These are phyloP conservation scores for Kazachstania taianensis DNA, from an alignment of 805 yeast species.

Conservation along the genomic window DNA sequence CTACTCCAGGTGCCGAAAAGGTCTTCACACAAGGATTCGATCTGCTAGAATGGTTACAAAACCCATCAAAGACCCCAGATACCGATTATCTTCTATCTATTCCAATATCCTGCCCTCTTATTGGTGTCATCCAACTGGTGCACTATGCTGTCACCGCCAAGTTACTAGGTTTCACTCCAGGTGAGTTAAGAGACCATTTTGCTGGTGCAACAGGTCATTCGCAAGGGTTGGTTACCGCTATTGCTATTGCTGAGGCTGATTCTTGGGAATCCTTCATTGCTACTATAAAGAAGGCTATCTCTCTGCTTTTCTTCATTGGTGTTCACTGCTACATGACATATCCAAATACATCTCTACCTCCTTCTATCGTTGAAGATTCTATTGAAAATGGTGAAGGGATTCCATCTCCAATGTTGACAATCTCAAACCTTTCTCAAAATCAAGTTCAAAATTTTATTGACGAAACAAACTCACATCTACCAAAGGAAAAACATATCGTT, in stretches of 20 bases:
- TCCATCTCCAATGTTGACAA: conserved; percentile 95
- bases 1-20: conserved; percentile 70
- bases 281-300: conserved; percentile 66
- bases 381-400: conserved; percentile 90
- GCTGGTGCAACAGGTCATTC: conserved; percentile 82
- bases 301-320: conserved; percentile 86
- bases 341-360: conserved; percentile 91
- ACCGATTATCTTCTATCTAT: conserved; percentile 79
- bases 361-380: conserved; percentile 84
- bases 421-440: conserved; percentile 73
- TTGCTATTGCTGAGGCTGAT: conserved; percentile 73
- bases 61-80: conserved; percentile 82
- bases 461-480: conserved; percentile 87
- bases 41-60: conserved; percentile 75
- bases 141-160: conserved; percentile 86
- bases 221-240: conserved; percentile 86
- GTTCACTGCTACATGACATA: conserved; percentile 81
- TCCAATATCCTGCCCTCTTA: conserved; percentile 94
- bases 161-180: conserved; percentile 79
- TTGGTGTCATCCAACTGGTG: conserved; percentile 89
- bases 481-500: conserved; percentile 80
- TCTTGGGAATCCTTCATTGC: conserved; percentile 77
- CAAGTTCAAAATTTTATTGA: conserved; percentile 75
- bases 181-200: conserved; percentile 62
- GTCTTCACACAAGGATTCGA: conserved; percentile 91